phyloP scores from a whole-genome alignment of 2,329 filamentous ascomycete species.

The Penicillium sp. region DNA sequence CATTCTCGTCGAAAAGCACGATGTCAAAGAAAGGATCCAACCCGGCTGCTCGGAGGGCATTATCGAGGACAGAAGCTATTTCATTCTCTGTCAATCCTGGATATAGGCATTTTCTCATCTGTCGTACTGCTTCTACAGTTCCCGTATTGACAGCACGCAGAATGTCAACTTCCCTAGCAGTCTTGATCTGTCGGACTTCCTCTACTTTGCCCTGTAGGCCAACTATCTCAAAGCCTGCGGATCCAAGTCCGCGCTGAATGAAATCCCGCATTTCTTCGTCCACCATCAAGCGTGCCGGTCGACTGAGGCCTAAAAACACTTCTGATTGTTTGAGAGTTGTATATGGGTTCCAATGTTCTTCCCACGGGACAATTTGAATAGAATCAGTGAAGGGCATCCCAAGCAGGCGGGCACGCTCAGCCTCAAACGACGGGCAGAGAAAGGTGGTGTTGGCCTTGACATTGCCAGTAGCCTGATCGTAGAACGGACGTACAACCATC shows the following conservation, averaged over 20 bases:
- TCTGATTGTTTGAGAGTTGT: conserved; percentile 51
- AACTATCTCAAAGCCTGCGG: conserved; percentile 56
- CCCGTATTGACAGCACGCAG: conserved; percentile 64
- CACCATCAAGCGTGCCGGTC: conserved; percentile 54
- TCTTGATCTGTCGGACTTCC: conserved; percentile 60
- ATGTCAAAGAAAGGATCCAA: conserved; percentile 64
- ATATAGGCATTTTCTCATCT: conserved; percentile 56
- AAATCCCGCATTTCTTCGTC: conserved; percentile 67
- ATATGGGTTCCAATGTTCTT: conserved; percentile 67
- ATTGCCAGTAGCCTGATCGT: conserved; percentile 35
- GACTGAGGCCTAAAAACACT: conserved; percentile 33
- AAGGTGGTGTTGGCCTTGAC: conserved; percentile 58
- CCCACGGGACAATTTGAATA: conserved; percentile 59
- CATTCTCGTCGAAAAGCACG: conserved; percentile 58
- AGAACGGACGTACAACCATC: conserved; percentile 57
- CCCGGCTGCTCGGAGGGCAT: conserved; percentile 54
- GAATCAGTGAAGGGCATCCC: conserved; percentile 56
- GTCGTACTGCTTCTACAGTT: conserved; percentile 60
- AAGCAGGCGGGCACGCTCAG: conserved; percentile 58
- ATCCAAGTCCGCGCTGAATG: conserved; percentile 57
- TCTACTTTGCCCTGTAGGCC: conserved; percentile 58
- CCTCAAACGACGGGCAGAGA: conserved; percentile 61
- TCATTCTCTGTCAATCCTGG: conserved; percentile 59
- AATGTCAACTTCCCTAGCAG: conserved; percentile 56
- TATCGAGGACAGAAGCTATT: conserved; percentile 57